Evolutionary conservation across 345 rosid species (phyloP), one percentile per base, ranked within the genome.

Genomic region (Nephelium lappaceum): DNA sequence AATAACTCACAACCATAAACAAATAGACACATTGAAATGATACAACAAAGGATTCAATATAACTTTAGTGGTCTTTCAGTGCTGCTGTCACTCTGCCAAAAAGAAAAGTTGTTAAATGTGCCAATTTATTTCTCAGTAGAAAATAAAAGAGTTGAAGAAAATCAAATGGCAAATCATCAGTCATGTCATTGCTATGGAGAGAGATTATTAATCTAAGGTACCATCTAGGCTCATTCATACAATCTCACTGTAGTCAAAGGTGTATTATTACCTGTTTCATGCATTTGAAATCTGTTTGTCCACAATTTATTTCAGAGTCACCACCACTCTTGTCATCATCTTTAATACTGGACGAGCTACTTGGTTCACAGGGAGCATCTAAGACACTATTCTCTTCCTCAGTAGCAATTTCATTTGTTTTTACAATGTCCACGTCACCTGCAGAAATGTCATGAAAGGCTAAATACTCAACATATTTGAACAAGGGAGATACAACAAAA

Each of bases 201-300:
- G 11, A 63, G 6, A 41, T 61, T 61, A 31, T 51, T 1, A 36
- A 19, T n/a, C 31, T 2, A 58, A 58, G 19, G 42, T 21, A 38
- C 14, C 64, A 47, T 2, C 38, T 49, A n/a, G 0, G 12, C n/a
- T 49, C 27, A 36, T 76, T 49, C 66, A 51, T 53, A 31, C 8
- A 11, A 58, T n/a, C 73, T 39, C 41, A 8, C n/a, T 62, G 18
- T 73, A 7, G 24, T 10, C 39, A 39, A 58, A 31, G 5, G 10
- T 71, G 72, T 43, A 16, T 76, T 76, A 67, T 77, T 42, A 93
- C 98, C 87, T 81, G 80, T 80, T 79, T 73, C 79, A 76, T 74
- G 85, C 58, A 63, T 58, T 82, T 53, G 47, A 73, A 67, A 58
- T 83, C 64, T 39, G 62, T 80, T 38, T 86, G 81, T 76, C 47